Evolutionary conservation across 495 filamentous ascomycete species (phyloP).

Genomic region (Entonaema liquescens): DNA sequence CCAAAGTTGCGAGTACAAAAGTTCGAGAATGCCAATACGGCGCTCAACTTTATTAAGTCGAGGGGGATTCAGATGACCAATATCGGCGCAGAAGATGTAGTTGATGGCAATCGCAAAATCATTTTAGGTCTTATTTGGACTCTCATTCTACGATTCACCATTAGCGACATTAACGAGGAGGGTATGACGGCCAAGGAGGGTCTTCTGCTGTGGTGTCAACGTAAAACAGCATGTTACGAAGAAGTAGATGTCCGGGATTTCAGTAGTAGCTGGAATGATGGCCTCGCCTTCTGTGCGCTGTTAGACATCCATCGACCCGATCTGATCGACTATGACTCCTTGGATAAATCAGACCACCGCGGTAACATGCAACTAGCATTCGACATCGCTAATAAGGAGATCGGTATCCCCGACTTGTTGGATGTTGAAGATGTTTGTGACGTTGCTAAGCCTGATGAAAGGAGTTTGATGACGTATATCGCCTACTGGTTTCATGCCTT

Average conservation of each 20-base stretch:
- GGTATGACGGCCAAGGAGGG: constrained; percentile 98
- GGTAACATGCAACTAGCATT: constrained; percentile 99
- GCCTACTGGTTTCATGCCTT: constrained; percentile 99
- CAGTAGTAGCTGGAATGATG: constrained; percentile 95
- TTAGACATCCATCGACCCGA: constrained; percentile 97
- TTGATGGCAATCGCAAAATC: constrained; percentile 97
- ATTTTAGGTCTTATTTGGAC: constrained; percentile 98
- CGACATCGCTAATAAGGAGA: constrained; percentile 93
- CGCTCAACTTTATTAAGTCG: constrained; percentile 89
- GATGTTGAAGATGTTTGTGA: constrained; percentile 99
- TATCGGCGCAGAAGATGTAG: constrained; percentile 97
- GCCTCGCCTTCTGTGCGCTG: constrained; percentile 93
- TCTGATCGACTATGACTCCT: constrained; percentile 91
- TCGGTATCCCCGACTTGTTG: constrained; percentile 93
- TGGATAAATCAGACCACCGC: constrained; percentile 93
- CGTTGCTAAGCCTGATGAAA: constrained; percentile 93
- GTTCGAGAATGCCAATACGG: constrained; percentile 98
- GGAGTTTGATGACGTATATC: constrained; percentile 98
- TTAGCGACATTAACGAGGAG: constrained; percentile 97
- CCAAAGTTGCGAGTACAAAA: constrained; percentile 95
- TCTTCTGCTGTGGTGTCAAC: constrained; percentile 93
- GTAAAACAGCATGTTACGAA: constrained; percentile 98
- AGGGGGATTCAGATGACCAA: constrained; percentile 96
- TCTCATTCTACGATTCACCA: constrained; percentile 95
- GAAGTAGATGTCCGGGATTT: constrained; percentile 95